phyloP scores from a whole-genome alignment of 306 rosid species.

The Trichosanthes truncata region DNA sequence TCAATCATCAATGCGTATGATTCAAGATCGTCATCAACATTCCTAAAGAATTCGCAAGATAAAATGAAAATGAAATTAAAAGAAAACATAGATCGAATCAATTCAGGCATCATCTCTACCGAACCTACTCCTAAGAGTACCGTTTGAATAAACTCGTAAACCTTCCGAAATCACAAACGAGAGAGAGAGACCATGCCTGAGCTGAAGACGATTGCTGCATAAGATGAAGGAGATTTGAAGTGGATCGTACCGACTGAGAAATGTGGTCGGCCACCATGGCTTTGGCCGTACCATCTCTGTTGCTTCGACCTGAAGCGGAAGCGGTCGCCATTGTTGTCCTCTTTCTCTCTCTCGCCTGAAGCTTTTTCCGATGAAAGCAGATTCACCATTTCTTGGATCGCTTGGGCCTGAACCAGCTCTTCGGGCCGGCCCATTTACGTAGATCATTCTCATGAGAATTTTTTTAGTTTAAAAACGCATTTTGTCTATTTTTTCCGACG shows the following conservation, averaged over 20 bases:
- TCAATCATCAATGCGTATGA: neutral
- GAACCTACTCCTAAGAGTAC: neutral
- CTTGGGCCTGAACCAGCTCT: neutral
- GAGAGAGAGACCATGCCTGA: constrained; percentile 29
- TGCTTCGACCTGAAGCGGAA: constrained; percentile 20
- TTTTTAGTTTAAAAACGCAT: neutral
- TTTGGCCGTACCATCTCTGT: constrained; percentile 50
- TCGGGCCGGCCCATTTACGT: neutral
- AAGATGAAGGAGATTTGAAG: constrained; percentile 74
- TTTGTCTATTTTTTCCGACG: too few species aligned
- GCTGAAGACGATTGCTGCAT: constrained; percentile 77
- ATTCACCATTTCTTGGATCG: neutral
- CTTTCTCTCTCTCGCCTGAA: neutral
- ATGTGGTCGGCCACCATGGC: constrained; percentile 64
- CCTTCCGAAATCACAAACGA: neutral
- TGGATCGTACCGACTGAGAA: constrained; percentile 73
- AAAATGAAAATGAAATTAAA: neutral
- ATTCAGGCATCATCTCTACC: neutral
- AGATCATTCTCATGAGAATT: neutral
- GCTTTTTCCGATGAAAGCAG: neutral
- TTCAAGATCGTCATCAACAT: neutral
- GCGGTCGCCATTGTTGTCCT: constrained; percentile 38
- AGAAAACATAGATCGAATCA: neutral
- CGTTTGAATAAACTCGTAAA: neutral
- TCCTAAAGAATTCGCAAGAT: neutral